Percentiles rank a stretch among this genome's conserved stretches.
These are phyloP conservation scores for Cyberlindnera bimundalis DNA, from an alignment of 805 yeast species.

Conservation along the genomic window DNA sequence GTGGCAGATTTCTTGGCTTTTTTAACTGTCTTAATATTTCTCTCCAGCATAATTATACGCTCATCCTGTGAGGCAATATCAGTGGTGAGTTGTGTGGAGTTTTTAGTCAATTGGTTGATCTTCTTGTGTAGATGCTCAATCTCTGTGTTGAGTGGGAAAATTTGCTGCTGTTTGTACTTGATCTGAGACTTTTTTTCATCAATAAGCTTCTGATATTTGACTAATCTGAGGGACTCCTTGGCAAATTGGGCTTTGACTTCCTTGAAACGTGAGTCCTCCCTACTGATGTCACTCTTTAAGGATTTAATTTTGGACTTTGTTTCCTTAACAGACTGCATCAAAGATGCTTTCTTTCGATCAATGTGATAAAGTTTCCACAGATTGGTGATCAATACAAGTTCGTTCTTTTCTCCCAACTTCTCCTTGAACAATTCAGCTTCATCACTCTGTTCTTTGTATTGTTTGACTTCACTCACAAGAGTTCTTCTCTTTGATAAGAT, in stretches of 20 bases:
- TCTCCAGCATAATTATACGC: slow-evolving; percentile 38
- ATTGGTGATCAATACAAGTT: slow-evolving; percentile 45
- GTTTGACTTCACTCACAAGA: slow-evolving; percentile 68
- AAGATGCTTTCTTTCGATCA: slow-evolving; percentile 34
- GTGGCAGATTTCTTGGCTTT: slow-evolving; percentile 40
- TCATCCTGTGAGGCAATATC: slow-evolving; percentile 54
- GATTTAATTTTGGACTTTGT: slow-evolving; percentile 30
- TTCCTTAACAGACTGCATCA: slow-evolving; percentile 26
- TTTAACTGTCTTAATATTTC: slow-evolving; percentile 45
- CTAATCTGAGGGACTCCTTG: slow-evolving; percentile 40
- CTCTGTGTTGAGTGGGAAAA: slow-evolving; percentile 63
- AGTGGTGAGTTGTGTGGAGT: slow-evolving; percentile 44
- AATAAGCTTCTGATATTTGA: slow-evolving; percentile 38
- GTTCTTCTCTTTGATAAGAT: slow-evolving; percentile 68
- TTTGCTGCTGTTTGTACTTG: slow-evolving; percentile 41
- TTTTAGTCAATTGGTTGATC: slow-evolving; percentile 41
- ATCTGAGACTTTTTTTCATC: slow-evolving; percentile 35
- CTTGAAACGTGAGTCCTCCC: slow-evolving; percentile 37
- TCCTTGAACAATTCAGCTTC: slow-evolving; percentile 67
- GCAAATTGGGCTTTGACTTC: slow-evolving; percentile 42
- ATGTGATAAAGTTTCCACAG: slow-evolving; percentile 66
- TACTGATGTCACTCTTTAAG: slow-evolving; percentile 32
- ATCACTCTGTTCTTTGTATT: slow-evolving; percentile 68
- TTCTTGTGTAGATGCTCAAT: slow-evolving; percentile 46
- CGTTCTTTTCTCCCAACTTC: slow-evolving; percentile 46